Base-by-base conservation (phyloP, 495 filamentous ascomycete species). In the Neurospora terricola region DNA sequence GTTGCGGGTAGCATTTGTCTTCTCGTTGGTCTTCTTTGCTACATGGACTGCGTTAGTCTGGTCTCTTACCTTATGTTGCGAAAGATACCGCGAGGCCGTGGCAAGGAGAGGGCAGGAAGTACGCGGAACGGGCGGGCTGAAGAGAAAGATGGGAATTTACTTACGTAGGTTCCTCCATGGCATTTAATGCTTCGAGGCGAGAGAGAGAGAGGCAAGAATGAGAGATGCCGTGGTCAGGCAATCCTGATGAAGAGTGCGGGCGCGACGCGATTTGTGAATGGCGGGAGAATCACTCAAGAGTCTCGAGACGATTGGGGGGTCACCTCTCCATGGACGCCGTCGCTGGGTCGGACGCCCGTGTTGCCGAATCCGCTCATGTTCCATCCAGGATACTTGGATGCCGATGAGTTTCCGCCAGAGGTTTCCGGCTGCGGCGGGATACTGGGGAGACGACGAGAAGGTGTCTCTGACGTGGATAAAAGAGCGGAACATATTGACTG, bases 291-390 rank as follows among this genome's bases (percentile, higher is more conserved):
- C 36, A 37, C 36, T 37, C 36, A 37, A 37, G 36, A 37, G 36
- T 37, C 36, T 37, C 36, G 36, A 37, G 36, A 8, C 6, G 36
- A 37, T 37, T 37, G 36, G 6, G 36, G 36, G 36, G 36, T 37
- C 6, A 37, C 36, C 36, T 37, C 6, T 37, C 8, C 36, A n/a
- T n/a, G n/a, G n/a, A n/a, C n/a, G n/a, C 2, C 39, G 38, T 80
- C 80, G 68, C 45, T 74, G 34, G 78, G 70, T 59, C 73, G 73
- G 14, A 78, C 76, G 38, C 78, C 81, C 18, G 79, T 81, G 36
- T 79, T 81, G 12, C 80, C 80, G 43, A 78, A 82, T 7, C 81
- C 81, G 36, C 76, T 76, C 37, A 82, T 38, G 43, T 82, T 79
- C 81, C 81, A 82, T 9, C 78, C 81, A 14, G 77, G 54, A 66